phyloP scores from a whole-genome alignment of 2,329 filamentous ascomycete species.

The Tolypocladium tropicale region DNA sequence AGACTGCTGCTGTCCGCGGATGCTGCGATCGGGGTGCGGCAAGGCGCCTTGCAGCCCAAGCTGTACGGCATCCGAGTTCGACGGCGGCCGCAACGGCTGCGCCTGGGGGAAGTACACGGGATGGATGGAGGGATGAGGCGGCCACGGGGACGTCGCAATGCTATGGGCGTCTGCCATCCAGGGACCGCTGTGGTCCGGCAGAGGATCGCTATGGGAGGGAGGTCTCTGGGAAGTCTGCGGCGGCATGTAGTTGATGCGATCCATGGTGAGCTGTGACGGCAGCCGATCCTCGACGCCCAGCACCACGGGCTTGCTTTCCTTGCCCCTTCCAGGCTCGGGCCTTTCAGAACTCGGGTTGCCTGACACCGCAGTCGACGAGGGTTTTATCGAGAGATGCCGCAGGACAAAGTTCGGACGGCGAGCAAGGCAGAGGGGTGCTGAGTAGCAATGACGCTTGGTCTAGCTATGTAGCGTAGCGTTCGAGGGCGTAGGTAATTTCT shows the following conservation, averaged over 20 bases:
- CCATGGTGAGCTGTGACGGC: slow-evolving; percentile 10
- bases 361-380: not conserved
- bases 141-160: not conserved
- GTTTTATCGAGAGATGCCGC: not conserved
- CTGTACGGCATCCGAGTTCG: slow-evolving; percentile 11
- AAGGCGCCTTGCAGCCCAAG: slow-evolving; percentile 10
- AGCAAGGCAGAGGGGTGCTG: not conserved
- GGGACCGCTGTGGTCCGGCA: slow-evolving; percentile 2
- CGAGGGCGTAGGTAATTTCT: not conserved
- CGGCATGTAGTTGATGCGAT: slow-evolving; percentile 22
- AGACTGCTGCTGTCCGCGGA: slow-evolving; percentile 5
- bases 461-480: not conserved
- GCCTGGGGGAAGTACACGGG: slow-evolving; percentile 12
- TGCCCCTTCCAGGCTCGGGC: not conserved
- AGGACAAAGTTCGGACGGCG: not conserved
- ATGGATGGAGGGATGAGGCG: not conserved
- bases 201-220: slow-evolving; percentile 1
- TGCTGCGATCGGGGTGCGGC: slow-evolving; percentile 11
- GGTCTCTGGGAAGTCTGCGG: slow-evolving; percentile 13
- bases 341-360: not conserved
- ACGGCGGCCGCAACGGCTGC: slow-evolving; percentile 7
- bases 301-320: not conserved
- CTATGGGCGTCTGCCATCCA: slow-evolving; percentile 2
- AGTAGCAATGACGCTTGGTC: not conserved
- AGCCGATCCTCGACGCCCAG: not conserved